Evolutionary conservation across 352 stramenopile genomes (phyloP).

Genomic region (Phytopythium montanum): DNA sequence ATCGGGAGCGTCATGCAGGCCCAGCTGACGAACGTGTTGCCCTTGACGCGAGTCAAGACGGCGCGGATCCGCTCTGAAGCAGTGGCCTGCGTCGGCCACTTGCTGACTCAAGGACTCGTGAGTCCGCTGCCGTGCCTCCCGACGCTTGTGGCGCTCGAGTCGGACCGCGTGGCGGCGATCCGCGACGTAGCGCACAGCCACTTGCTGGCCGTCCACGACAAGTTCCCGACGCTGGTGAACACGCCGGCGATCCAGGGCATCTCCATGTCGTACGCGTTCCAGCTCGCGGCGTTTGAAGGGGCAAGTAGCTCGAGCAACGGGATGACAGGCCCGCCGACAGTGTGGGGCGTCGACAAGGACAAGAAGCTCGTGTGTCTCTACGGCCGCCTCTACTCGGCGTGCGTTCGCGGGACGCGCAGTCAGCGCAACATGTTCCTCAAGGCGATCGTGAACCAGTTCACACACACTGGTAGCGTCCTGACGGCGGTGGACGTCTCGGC

Average conservation of each 20-base stretch:
- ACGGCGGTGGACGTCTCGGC: conserved; percentile 12
- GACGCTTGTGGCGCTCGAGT: conserved; percentile 73
- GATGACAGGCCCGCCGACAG: conserved; percentile 14
- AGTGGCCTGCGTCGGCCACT: conserved; percentile 51
- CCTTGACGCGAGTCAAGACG: conserved; percentile 46
- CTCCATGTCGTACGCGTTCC: conserved; percentile 58
- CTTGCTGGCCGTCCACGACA: conserved; percentile 55
- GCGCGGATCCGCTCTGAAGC: conserved; percentile 67
- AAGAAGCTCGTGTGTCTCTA: conserved; percentile 71
- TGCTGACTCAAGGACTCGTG: conserved; percentile 79
- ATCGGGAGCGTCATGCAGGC: conserved; percentile 86
- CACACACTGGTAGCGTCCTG: conserved; percentile 42
- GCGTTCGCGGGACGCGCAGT: conserved; percentile 37
- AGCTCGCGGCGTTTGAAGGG: conserved; percentile 50
- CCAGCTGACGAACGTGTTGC: conserved; percentile 64
- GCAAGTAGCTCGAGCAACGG: neutral
- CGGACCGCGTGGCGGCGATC: conserved; percentile 62
- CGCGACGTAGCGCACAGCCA: conserved; percentile 67
- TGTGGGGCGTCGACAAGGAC: conserved; percentile 61
- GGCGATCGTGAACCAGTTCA: conserved; percentile 72
- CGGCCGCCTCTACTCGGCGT: conserved; percentile 65
- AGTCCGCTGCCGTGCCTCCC: conserved; percentile 77
- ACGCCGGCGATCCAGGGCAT: conserved; percentile 62
- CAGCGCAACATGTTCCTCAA: conserved; percentile 59
- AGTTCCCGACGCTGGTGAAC: conserved; percentile 49